Evolutionary conservation across 306 rosid species (phyloP), one percentile per base, ranked within the genome.

Genomic region (Gleditsia sinensis): DNA sequence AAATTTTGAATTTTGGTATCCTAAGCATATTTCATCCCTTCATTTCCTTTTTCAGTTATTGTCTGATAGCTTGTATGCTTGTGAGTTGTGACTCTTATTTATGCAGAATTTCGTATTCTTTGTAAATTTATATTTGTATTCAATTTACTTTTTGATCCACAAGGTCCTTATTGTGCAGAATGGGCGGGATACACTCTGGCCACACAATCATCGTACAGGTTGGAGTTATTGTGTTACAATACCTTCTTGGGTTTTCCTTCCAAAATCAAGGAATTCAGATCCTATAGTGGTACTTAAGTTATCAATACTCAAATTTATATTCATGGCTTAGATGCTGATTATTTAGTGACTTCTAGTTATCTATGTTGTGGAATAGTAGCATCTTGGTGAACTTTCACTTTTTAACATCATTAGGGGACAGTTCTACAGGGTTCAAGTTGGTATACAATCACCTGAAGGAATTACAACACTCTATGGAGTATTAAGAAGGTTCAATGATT

Each of bases 361-460:
- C 57, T 25, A 57, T 68, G 16, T 20, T 76, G 17, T 70, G 42
- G 48, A 76, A 74, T 45, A 60, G 45, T 75, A 58, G 67, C 58
- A 58, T 66, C 53, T 67, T 43, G 67, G 74, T 79, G 30, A 77
- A 68, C 48, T 54, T 79, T 78, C 67, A 64, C n/a, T 63, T 79
- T 81, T 80, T 91, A 84, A 91, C 94, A 87, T 81, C 85, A 74
- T 86, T 57, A 79, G 69, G 86, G 91, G 86, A 83, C 99, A 95
- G 99, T 95, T 95, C 88, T 95, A 92, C 92, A 95, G 98, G 98
- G 88, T 95, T 72, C 96, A 92, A 82, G 92, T 95, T 83, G 98
- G 96, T 72, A 63, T 95, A 71, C 99, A 95, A 83, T 92, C 98
- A 75, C 94, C 94, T 0, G 94, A 87, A 78, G 98, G 96, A 28